Conservation (phyloP, 176 grass and related monocot species). For the Guadua angustifolia region DNA sequence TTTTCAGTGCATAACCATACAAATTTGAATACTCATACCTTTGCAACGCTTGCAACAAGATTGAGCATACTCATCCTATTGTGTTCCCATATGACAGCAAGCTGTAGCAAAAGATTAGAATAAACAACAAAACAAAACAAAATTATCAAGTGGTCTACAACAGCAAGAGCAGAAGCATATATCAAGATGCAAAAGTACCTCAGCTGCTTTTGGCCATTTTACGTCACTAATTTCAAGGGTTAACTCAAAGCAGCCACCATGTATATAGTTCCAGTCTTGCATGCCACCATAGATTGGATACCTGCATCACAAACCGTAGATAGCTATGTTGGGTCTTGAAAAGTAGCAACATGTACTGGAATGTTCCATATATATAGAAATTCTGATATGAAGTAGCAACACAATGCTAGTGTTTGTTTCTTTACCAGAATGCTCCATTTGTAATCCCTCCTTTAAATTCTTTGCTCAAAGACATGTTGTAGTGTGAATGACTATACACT, state of each 20-base stretch:
- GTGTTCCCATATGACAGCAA: slow-evolving; percentile 83
- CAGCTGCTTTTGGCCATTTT: slow-evolving; percentile 90
- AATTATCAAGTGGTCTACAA: slow-evolving; percentile 9
- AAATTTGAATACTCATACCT: slow-evolving; percentile 46
- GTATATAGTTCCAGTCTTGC: slow-evolving; percentile 99
- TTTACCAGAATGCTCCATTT: slow-evolving; percentile 90
- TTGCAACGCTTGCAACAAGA: slow-evolving; percentile 82
- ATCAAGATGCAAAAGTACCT: slow-evolving; percentile 59
- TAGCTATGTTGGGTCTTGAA: slow-evolving; percentile 23
- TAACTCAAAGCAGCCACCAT: slow-evolving; percentile 93
- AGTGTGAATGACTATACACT: slow-evolving; percentile 86
- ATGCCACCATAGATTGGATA: slow-evolving; percentile 99
- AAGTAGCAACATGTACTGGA: not conserved
- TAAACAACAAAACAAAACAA: slow-evolving; percentile 38
- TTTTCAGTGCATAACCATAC: slow-evolving; percentile 19
- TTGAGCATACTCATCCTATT: slow-evolving; percentile 96
- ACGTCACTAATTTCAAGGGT: slow-evolving; percentile 93
- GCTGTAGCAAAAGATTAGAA: slow-evolving; percentile 49
- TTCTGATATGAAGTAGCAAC: not conserved
- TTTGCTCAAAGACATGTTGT: slow-evolving; percentile 95
- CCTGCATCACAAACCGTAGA: slow-evolving; percentile 55
- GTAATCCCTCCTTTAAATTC: slow-evolving; percentile 95
- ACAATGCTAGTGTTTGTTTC: not conserved
- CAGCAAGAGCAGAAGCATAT: slow-evolving; percentile 20
- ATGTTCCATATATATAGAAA: slow-evolving; percentile 1